Percentiles rank a stretch among this genome's conserved stretches.
Evolutionary conservation across 2,329 filamentous ascomycete genomes (phyloP).

Genomic region (Calonectria hawksworthii): DNA sequence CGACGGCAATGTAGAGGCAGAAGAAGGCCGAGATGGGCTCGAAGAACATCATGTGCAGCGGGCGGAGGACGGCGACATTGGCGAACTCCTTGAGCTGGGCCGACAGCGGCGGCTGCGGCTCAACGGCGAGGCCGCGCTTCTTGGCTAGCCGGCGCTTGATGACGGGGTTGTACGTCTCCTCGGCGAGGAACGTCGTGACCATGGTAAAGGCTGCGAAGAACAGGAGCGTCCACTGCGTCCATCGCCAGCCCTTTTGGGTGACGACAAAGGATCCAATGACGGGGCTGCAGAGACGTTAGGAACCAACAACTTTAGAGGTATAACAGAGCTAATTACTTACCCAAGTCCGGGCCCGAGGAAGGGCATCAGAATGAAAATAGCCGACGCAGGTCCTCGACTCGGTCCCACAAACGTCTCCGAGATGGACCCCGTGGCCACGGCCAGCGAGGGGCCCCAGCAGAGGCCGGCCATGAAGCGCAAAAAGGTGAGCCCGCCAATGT

Average conservation of each 20-base stretch:
- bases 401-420: slow-evolving; percentile 62
- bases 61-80: slow-evolving; percentile 61
- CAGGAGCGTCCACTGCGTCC: slow-evolving; percentile 66
- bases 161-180: slow-evolving; percentile 71
- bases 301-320: rapidly evolving
- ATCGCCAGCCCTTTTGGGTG: slow-evolving; percentile 63
- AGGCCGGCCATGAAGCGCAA: slow-evolving; percentile 71
- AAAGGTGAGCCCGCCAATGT: slow-evolving; percentile 64
- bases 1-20: slow-evolving; percentile 63
- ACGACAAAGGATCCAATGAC: slow-evolving; percentile 64
- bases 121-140: slow-evolving; percentile 49
- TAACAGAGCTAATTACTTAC: slow-evolving; percentile 47
- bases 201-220: slow-evolving; percentile 59
- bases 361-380: slow-evolving; percentile 63
- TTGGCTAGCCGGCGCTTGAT: slow-evolving; percentile 56
- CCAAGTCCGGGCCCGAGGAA: slow-evolving; percentile 67
- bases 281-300: slow-evolving; percentile 52
- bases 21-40: slow-evolving; percentile 74
- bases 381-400: slow-evolving; percentile 58
- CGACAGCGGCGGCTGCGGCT: slow-evolving; percentile 40
- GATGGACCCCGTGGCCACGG: slow-evolving; percentile 64
- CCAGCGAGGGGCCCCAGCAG: slow-evolving; percentile 62
- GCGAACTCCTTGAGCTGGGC: slow-evolving; percentile 52
- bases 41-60: slow-evolving; percentile 70
- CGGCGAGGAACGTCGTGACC: slow-evolving; percentile 55